phyloP scores from a whole-genome alignment of 768 basidiomycete species.

The Tylopilus sp. region DNA sequence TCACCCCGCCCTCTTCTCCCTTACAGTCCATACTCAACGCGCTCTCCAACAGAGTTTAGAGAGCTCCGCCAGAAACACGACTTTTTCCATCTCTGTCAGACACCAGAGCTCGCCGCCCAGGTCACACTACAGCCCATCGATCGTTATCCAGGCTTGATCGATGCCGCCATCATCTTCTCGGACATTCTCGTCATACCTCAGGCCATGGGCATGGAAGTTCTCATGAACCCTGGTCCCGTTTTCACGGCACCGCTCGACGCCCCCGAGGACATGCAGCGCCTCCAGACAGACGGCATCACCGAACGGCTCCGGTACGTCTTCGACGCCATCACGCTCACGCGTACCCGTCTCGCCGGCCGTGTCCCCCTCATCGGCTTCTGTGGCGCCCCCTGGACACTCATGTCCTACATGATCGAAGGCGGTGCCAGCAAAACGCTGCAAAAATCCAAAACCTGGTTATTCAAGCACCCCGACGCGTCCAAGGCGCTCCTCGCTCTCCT shows the following conservation, averaged over 20 bases:
- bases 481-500: constrained; percentile 73
- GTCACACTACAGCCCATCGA: constrained; percentile 93
- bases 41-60: constrained; percentile 67
- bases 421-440: constrained; percentile 88
- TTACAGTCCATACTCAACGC: background rate
- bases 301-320: constrained; percentile 90
- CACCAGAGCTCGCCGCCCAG: constrained; percentile 83
- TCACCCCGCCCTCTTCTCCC: constrained; percentile 29
- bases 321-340: constrained; percentile 83
- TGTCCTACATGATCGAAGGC: constrained; percentile 98
- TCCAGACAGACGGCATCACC: constrained; percentile 71
- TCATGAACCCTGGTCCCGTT: constrained; percentile 90
- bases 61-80: constrained; percentile 81
- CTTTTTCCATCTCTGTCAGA: constrained; percentile 94
- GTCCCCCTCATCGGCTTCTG: constrained; percentile 97
- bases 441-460: constrained; percentile 93
- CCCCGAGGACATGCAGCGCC: constrained; percentile 66
- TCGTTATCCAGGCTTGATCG: constrained; percentile 80
- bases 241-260: constrained; percentile 84
- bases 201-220: constrained; percentile 93
- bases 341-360: constrained; percentile 75
- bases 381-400: constrained; percentile 97
- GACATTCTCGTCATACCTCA: constrained; percentile 98
- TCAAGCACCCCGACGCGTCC: constrained; percentile 83
- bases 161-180: constrained; percentile 97